phyloP scores from a whole-genome alignment of 1,284 basidiomycete species.

The Anthracocystis panici-leucophaei region DNA sequence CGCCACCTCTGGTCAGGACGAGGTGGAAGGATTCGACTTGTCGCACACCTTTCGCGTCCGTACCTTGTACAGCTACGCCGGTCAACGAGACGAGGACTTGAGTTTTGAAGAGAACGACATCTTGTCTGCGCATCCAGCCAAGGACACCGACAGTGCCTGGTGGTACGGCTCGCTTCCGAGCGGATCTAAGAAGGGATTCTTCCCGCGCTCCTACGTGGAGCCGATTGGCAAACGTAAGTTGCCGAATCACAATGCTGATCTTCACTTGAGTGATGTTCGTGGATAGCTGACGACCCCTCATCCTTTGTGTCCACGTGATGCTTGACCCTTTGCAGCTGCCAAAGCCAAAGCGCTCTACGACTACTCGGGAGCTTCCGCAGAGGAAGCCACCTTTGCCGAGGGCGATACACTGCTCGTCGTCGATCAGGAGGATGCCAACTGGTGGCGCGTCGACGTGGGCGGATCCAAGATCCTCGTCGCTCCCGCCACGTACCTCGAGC shows the following conservation, averaged over 20 bases:
- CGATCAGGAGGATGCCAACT: slow-evolving; percentile 64
- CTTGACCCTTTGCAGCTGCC: slow-evolving; percentile 22
- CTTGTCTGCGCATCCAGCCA: slow-evolving; percentile 71
- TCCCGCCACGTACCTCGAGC: slow-evolving; percentile 66
- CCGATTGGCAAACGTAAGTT: slow-evolving; percentile 52
- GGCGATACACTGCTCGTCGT: slow-evolving; percentile 64
- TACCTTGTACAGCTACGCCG: slow-evolving; percentile 76
- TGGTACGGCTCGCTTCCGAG: slow-evolving; percentile 86
- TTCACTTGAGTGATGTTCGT: background rate
- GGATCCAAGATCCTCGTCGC: slow-evolving; percentile 61
- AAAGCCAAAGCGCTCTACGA: slow-evolving; percentile 66
- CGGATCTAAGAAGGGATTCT: slow-evolving; percentile 82
- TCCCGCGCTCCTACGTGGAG: slow-evolving; percentile 83
- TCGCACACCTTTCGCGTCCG: slow-evolving; percentile 76
- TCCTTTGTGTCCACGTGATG: background rate
- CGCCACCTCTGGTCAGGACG: slow-evolving; percentile 30
- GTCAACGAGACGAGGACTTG: slow-evolving; percentile 86
- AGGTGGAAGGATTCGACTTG: slow-evolving; percentile 82
- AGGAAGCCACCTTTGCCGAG: slow-evolving; percentile 61
- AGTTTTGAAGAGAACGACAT: slow-evolving; percentile 85
- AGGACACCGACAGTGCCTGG: slow-evolving; percentile 74
- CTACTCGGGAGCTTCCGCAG: slow-evolving; percentile 62
- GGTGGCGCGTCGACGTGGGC: slow-evolving; percentile 65
- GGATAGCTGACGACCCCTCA: slow-evolving; percentile 2
- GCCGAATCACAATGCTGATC: background rate